phyloP scores from a whole-genome alignment of 768 basidiomycete species.

The Coprinopsis strossmayeri region DNA sequence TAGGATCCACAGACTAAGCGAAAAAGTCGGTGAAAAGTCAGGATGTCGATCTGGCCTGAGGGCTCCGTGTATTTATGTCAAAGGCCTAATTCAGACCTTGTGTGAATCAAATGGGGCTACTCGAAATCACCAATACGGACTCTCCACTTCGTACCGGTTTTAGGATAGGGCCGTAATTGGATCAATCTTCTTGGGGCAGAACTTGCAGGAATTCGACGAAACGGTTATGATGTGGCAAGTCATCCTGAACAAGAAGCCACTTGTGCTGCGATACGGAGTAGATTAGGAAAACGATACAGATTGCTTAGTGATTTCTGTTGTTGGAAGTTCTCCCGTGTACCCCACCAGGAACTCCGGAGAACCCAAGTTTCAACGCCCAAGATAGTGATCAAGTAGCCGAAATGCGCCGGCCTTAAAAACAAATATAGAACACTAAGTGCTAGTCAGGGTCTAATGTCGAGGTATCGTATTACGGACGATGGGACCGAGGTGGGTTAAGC shows the following conservation, averaged over 20 bases:
- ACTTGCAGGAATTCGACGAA: background rate
- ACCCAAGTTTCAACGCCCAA: background rate
- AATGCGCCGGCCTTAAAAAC: background rate
- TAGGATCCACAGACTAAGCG: background rate
- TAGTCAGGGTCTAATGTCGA: background rate
- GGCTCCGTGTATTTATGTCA: conserved; percentile 6
- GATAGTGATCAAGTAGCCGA: conserved; percentile 4
- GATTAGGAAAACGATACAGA: conserved; percentile 5
- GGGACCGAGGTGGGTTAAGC: conserved; percentile 3
- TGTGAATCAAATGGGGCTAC: conserved; percentile 3
- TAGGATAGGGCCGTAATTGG: background rate
- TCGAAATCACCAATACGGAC: background rate
- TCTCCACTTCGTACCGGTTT: too few species aligned
- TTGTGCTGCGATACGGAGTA: conserved; percentile 4
- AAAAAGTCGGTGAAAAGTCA: conserved; percentile 3
- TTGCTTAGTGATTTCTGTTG: background rate
- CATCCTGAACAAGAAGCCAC: background rate
- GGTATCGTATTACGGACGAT: background rate
- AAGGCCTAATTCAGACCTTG: background rate
- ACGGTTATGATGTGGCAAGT: conserved; percentile 2
- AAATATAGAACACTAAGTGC: background rate
- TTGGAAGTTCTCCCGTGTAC: background rate
- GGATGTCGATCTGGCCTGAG: conserved; percentile 2
- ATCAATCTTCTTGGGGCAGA: conserved; percentile 2
- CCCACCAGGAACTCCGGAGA: background rate